Percentiles rank a stretch among this genome's conserved stretches.
These are phyloP conservation scores for Rhodotorula kratochvilovae DNA, from an alignment of 768 basidiomycete species.

Conservation along the genomic window DNA sequence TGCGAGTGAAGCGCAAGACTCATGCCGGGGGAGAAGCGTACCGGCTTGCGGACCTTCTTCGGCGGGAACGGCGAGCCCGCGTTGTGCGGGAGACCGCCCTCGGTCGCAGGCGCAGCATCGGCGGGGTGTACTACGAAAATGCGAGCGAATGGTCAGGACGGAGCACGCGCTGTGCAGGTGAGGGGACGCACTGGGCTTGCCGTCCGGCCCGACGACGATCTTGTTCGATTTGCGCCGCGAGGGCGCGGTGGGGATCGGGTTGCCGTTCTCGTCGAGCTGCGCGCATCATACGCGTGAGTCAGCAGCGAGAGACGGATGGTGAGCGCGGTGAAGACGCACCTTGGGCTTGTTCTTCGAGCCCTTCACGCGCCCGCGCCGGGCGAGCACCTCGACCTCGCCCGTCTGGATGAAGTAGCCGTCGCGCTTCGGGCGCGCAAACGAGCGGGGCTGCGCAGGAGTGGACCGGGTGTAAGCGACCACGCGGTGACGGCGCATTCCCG, in stretches of 20 bases:
- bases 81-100: background rate
- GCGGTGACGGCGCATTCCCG: too few species aligned
- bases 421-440: constrained; percentile 84
- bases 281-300: background rate
- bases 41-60: constrained; percentile 18
- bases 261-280: constrained; percentile 31
- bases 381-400: constrained; percentile 23
- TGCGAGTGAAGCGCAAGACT: too few species aligned
- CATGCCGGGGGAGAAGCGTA: background rate
- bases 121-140: constrained; percentile 6
- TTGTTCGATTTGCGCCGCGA: constrained; percentile 11
- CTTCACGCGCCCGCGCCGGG: constrained; percentile 17
- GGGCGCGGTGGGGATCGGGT: constrained; percentile 5
- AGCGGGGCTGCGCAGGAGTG: constrained; percentile 56
- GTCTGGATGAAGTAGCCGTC: constrained; percentile 54
- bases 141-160: too few species aligned
- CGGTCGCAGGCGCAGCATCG: background rate
- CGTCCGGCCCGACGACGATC: constrained; percentile 12
- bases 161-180: too few species aligned
- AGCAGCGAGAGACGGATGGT: too few species aligned
- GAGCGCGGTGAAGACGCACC: background rate
- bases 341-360: constrained; percentile 36
- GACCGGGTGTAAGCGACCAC: too few species aligned
- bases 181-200: constrained; percentile 20
- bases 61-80: constrained; percentile 2